These are phyloP conservation scores for Tilletiaria anomala DNA, from an alignment of 1,284 basidiomycete genomes.

Conservation along the genomic window DNA sequence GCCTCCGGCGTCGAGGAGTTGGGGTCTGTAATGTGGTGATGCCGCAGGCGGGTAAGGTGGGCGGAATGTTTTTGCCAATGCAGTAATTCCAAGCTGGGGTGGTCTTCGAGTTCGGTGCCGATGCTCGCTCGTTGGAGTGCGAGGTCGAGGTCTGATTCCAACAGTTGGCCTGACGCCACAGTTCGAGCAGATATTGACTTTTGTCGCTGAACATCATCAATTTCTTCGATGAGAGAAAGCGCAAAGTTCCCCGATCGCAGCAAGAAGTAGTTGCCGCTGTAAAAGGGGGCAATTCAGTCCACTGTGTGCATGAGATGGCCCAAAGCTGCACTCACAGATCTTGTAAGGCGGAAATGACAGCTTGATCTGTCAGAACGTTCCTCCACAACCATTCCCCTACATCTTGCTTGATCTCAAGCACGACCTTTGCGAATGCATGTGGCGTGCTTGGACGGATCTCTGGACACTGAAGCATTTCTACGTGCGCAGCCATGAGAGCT, in stretches of 20 bases:
- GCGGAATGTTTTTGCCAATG: too few species aligned
- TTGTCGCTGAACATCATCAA: too few species aligned
- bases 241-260: too few species aligned
- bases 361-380: conserved; percentile 65
- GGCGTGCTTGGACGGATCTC: conserved; percentile 9
- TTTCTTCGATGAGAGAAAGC: too few species aligned
- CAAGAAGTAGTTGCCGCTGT: too few species aligned
- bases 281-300: too few species aligned
- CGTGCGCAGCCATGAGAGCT: conserved; percentile 10
- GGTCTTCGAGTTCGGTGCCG: conserved; percentile 21
- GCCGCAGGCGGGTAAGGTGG: too few species aligned
- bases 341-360: conserved; percentile 62
- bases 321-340: too few species aligned
- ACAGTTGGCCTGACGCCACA: conserved; percentile 46
- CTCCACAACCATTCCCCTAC: conserved; percentile 81
- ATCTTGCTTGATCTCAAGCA: conserved; percentile 52
- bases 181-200: conserved; percentile 45
- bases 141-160: conserved; percentile 17
- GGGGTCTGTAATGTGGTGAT: too few species aligned
- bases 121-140: conserved; percentile 15
- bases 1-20: too few species aligned
- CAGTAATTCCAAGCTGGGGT: conserved; percentile 12
- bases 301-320: too few species aligned
- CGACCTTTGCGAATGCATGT: conserved; percentile 5
- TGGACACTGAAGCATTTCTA: conserved; percentile 5